Evolutionary conservation across 2,329 filamentous ascomycete genomes (phyloP).

Genomic region (Hirsutella minnesotensis): DNA sequence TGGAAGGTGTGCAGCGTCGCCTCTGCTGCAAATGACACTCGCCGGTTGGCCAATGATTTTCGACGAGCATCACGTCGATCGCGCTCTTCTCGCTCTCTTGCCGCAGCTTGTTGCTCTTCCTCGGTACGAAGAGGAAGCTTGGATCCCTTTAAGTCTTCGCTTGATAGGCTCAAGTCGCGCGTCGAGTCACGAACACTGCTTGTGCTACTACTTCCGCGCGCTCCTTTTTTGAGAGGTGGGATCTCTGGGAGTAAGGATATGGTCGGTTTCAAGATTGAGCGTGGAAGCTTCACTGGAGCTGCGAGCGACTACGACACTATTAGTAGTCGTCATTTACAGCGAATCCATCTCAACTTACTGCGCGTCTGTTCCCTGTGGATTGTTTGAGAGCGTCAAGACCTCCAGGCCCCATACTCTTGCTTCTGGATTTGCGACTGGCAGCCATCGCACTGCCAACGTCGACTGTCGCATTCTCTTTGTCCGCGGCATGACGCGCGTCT

Average conservation of each 20-base stretch:
- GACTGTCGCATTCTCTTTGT: slow-evolving; percentile 70
- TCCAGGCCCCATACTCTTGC: slow-evolving; percentile 92
- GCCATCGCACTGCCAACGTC: slow-evolving; percentile 46
- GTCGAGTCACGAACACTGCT: slow-evolving; percentile 4
- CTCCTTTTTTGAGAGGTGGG: slow-evolving; percentile 44
- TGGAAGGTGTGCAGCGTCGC: slow-evolving; percentile 97
- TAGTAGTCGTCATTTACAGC: too few relatives aligned
- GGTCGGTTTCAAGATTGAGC: slow-evolving; percentile 73
- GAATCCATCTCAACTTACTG: slow-evolving; percentile 39
- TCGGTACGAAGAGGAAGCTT: slow-evolving; percentile 57
- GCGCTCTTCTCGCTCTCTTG: slow-evolving; percentile 56
- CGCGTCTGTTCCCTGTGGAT: slow-evolving; percentile 63
- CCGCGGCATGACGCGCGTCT: slow-evolving; percentile 38
- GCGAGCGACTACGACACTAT: slow-evolving; percentile 38
- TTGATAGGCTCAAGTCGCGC: slow-evolving; percentile 7
- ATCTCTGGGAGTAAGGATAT: slow-evolving; percentile 56
- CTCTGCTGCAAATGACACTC: slow-evolving; percentile 94
- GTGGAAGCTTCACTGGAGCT: slow-evolving; percentile 36
- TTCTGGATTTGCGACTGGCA: slow-evolving; percentile 55
- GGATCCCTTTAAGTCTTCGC: slow-evolving; percentile 24
- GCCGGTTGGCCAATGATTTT: slow-evolving; percentile 84
- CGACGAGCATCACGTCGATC: slow-evolving; percentile 77
- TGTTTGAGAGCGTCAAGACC: slow-evolving; percentile 73
- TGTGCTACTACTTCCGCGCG: background rate
- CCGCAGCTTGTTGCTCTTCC: slow-evolving; percentile 58